Evolutionary conservation across 129 eudicot genomes (phyloP).

Genomic region (Lactuca saligna): DNA sequence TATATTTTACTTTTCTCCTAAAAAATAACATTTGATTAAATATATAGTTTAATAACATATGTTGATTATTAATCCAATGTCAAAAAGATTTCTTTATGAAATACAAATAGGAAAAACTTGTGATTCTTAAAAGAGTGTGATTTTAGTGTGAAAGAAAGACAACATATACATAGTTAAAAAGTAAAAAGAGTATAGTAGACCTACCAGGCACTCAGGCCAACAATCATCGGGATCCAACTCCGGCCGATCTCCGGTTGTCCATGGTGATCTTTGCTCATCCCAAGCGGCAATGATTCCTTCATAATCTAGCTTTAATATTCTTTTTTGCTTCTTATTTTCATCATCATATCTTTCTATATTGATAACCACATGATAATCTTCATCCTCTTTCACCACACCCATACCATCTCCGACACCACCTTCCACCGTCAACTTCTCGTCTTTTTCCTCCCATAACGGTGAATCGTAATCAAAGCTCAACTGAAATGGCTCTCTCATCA

Average conservation of each 20-base stretch:
- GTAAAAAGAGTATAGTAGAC: constrained; percentile 2
- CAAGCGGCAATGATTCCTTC: constrained; percentile 77
- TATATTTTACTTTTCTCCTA: neutral
- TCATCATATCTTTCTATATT: constrained; percentile 17
- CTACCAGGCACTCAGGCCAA: constrained; percentile 77
- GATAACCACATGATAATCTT: constrained; percentile 17
- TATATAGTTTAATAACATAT: neutral
- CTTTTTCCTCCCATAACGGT: constrained; percentile 53
- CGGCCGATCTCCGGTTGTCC: constrained; percentile 83
- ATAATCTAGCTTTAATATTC: constrained; percentile 65
- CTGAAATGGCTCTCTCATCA: constrained; percentile 58
- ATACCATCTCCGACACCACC: neutral
- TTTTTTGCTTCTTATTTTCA: constrained; percentile 37
- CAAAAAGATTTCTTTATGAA: neutral
- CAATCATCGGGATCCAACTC: constrained; percentile 55
- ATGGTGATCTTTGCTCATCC: constrained; percentile 74
- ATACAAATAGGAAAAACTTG: neutral
- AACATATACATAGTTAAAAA: neutral
- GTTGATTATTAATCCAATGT: neutral
- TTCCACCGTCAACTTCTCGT: constrained; percentile 18
- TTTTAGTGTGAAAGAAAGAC: neutral
- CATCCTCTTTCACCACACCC: constrained; percentile 26
- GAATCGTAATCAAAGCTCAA: constrained; percentile 62
- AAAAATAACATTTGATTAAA: neutral
- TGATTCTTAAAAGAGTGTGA: neutral